Base-by-base conservation (phyloP, 106 monocot species). In the Dactylorhiza incarnata region DNA sequence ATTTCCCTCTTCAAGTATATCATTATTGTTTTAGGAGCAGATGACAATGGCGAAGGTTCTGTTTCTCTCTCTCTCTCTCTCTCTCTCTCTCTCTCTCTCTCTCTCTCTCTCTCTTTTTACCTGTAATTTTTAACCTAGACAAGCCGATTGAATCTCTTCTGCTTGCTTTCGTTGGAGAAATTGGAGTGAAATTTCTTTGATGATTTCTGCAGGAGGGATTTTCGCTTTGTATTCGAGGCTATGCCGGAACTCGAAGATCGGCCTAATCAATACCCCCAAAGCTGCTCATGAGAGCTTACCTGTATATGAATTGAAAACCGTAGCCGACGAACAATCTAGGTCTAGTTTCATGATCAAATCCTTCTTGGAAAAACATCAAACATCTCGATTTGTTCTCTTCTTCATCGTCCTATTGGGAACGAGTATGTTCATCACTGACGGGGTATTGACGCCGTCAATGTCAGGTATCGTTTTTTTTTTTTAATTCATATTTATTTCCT, bases 151-250 rank as follows among this genome's bases (percentile, higher is more conserved):
- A 37, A 9, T 13, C 55, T 55, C 5, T n/a, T 74, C 43, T 55
- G 10, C 44, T 74, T 74, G 61, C 10, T 62, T 75, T 43, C 29
- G 16, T 45, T 45, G 37, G 22, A 37, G 37, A 16, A 54, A 8
- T 11, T 37, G 8, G 9, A 29, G 9, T 68, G 26, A 4, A 12
- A 29, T 11, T 4, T 10, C 11, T 25, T 73, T 14, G 50, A 71
- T 55, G 25, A 54, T 46, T 73, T 47, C 10, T 29, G 54, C 72
- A 95, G 94, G 95, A 55, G 95, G 95, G 43, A 89, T 89, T 37
- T 95, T 95, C 81, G 95, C 95, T 62, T 68, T 95, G 53, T 95
- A 95, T 80, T 95, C 95, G 20, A 51, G 89, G 65, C 48, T 95
- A 76, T 95, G 91, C 46, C 79, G 89, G 3, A 82, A 86, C 50